phyloP scores from a whole-genome alignment of 495 filamentous ascomycete genomes.

The Tetracladium setigerum region DNA sequence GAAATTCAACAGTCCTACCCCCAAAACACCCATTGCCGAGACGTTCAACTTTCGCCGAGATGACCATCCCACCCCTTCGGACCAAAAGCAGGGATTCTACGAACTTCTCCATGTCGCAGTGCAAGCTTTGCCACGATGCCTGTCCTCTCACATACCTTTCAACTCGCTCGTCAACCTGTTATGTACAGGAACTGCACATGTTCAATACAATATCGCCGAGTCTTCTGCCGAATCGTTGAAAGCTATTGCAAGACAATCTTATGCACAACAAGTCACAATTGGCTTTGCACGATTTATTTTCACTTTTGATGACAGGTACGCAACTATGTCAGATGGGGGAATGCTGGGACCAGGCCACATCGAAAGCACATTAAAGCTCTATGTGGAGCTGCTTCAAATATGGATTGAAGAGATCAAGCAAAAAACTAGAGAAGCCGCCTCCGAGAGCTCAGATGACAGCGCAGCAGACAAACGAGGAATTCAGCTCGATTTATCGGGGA shows the following conservation, averaged over 20 bases:
- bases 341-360: slow-evolving; percentile 95
- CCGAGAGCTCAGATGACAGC: slow-evolving; percentile 52
- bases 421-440: slow-evolving; percentile 67
- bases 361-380: slow-evolving; percentile 84
- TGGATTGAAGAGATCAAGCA: slow-evolving; percentile 95
- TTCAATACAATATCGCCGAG: slow-evolving; percentile 82
- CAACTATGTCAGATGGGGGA: slow-evolving; percentile 95
- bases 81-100: slow-evolving; percentile 92
- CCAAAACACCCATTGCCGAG: slow-evolving; percentile 89
- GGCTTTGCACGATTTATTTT: slow-evolving; percentile 97
- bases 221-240: slow-evolving; percentile 92
- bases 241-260: slow-evolving; percentile 85
- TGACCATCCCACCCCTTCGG: slow-evolving; percentile 62
- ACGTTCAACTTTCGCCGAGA: slow-evolving; percentile 90
- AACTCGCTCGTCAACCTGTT: slow-evolving; percentile 92
- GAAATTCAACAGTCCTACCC: slow-evolving; percentile 77
- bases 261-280: slow-evolving; percentile 93
- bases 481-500: slow-evolving; percentile 78
- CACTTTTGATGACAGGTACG: slow-evolving; percentile 93
- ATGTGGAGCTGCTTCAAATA: slow-evolving; percentile 87
- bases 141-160: slow-evolving; percentile 85
- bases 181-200: slow-evolving; percentile 93
- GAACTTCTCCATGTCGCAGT: slow-evolving; percentile 93
- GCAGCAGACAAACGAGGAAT: slow-evolving; percentile 51
- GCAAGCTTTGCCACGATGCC: slow-evolving; percentile 85